These are phyloP conservation scores for Blastobotrys terrestris DNA, from an alignment of 805 yeast genomes.

Conservation along the genomic window DNA sequence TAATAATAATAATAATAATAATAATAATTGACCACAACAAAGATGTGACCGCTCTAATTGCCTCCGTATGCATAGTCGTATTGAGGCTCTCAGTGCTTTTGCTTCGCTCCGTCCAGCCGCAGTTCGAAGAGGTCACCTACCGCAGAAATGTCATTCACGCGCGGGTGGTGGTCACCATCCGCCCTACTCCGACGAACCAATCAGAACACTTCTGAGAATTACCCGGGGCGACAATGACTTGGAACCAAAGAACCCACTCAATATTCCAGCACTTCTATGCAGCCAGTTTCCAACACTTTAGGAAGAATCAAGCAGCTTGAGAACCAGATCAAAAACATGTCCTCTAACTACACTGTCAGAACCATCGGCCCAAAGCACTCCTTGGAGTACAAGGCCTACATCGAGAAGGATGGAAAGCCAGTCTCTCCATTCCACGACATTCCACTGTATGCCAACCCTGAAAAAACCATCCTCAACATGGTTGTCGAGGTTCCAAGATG, in stretches of 20 bases:
- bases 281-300: not conserved
- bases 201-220: not conserved
- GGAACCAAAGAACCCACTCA: not conserved
- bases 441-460: constrained; percentile 89
- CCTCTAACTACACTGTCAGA: constrained; percentile 66
- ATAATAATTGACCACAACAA: not conserved
- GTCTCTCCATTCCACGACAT: constrained; percentile 94
- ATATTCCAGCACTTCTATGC: not conserved
- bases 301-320: constrained; percentile 3
- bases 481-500: constrained; percentile 98
- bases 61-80: no score
- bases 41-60: no score
- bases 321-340: not conserved
- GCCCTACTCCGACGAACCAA: no score
- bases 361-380: constrained; percentile 95
- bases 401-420: constrained; percentile 90
- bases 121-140: not conserved
- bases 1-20: no score
- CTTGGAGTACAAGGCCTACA: constrained; percentile 82
- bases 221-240: not conserved
- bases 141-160: no score
- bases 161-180: no score
- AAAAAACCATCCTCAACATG: constrained; percentile 81
- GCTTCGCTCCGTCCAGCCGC: no score
- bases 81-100: no score